A percentile compares a stretch with the other conserved stretches of the same genome.
These are phyloP conservation scores for Penicillium chermesinum DNA, from an alignment of 495 filamentous ascomycete genomes.

Conservation along the genomic window DNA sequence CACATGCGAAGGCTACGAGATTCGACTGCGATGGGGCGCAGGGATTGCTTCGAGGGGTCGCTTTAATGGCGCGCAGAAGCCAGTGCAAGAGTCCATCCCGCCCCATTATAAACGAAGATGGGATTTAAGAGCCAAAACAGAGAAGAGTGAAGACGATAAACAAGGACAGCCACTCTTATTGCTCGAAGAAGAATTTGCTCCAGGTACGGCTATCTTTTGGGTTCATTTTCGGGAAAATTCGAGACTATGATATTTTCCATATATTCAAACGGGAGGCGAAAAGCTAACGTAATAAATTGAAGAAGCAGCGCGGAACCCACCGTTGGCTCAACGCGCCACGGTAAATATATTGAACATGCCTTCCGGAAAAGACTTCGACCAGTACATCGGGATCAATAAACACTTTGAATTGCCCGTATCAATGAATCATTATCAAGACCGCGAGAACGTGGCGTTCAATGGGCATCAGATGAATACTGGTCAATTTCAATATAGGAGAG, in stretches of 20 bases:
- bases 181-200: background rate
- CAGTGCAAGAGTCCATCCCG: slow-evolving; percentile 21
- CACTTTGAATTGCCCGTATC: slow-evolving; percentile 24
- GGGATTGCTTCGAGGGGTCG: slow-evolving; percentile 27
- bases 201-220: slow-evolving; percentile 9
- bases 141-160: slow-evolving; percentile 5
- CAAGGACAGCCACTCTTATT: slow-evolving; percentile 15
- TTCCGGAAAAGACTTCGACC: slow-evolving; percentile 4
- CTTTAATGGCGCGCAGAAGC: slow-evolving; percentile 25
- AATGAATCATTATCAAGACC: background rate
- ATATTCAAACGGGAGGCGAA: too few relatives aligned
- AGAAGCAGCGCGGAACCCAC: slow-evolving; percentile 2
- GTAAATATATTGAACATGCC: slow-evolving; percentile 22
- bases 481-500: background rate
- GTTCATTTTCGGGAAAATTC: background rate
- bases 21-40: slow-evolving; percentile 27
- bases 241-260: too few relatives aligned
- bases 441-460: background rate
- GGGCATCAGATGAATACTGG: background rate
- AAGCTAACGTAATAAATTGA: background rate
- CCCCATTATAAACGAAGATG: slow-evolving; percentile 22
- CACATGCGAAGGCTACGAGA: slow-evolving; percentile 25
- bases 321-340: slow-evolving; percentile 10
- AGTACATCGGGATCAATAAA: slow-evolving; percentile 12
- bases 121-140: slow-evolving; percentile 18